phyloP scores from a whole-genome alignment of 345 rosid genomes.

The Hirschfeldia incana region DNA sequence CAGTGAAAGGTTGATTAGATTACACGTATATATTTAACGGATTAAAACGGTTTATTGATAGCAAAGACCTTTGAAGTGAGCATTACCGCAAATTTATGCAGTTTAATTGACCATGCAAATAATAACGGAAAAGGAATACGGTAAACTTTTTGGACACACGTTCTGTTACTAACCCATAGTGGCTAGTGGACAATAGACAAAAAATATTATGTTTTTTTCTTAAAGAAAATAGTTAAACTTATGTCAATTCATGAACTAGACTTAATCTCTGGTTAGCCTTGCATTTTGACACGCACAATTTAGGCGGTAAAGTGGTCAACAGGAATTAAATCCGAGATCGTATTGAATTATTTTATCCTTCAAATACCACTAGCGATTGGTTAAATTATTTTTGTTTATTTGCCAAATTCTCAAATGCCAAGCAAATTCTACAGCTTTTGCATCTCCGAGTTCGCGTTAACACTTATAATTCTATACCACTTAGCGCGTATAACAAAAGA shows the following conservation, averaged over 20 bases:
- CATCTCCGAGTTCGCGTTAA: background rate
- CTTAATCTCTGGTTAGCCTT: too few relatives aligned
- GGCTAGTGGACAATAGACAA: background rate
- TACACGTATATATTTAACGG: background rate
- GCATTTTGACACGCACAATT: too few relatives aligned
- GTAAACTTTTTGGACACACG: background rate
- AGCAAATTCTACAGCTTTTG: background rate
- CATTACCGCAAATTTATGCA: too few relatives aligned
- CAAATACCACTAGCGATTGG: background rate
- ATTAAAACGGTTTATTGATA: background rate
- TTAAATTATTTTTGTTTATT: background rate
- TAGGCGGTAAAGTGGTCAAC: too few relatives aligned
- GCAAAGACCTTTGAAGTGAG: background rate
- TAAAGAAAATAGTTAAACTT: too few relatives aligned
- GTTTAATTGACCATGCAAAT: background rate
- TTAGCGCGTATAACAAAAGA: background rate
- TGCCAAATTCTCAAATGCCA: background rate
- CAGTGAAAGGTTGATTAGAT: too few relatives aligned
- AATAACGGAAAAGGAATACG: background rate
- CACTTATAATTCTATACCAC: background rate
- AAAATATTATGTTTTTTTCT: too few relatives aligned
- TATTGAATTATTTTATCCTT: too few relatives aligned
- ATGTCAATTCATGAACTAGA: too few relatives aligned
- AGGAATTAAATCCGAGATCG: too few relatives aligned
- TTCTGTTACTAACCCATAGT: background rate